These are phyloP conservation scores for Gossypium rotundifolium DNA, from an alignment of 345 rosid genomes.

Conservation along the genomic window DNA sequence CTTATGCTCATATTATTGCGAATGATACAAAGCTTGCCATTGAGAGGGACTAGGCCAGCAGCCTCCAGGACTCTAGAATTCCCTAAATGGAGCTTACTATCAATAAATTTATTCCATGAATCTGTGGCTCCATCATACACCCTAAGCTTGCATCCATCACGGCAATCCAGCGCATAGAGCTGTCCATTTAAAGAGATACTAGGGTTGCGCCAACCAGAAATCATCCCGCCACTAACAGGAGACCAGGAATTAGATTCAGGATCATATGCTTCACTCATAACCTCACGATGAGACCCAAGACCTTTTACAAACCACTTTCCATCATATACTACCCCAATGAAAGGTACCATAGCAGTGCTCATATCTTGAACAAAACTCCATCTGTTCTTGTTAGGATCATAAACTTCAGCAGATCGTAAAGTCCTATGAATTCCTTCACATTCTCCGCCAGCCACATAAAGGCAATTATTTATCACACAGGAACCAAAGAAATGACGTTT, in stretches of 20 bases:
- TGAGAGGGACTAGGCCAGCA: constrained; percentile 85
- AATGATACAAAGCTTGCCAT: constrained; percentile 81
- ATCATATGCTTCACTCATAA: constrained; percentile 85
- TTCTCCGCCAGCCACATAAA: constrained; percentile 95
- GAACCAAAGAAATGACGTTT: constrained; percentile 93
- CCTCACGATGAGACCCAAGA: constrained; percentile 81
- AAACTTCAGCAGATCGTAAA: constrained; percentile 89
- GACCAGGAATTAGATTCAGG: constrained; percentile 77
- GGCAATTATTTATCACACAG: constrained; percentile 91
- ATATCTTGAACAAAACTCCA: constrained; percentile 92
- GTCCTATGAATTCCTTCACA: constrained; percentile 93
- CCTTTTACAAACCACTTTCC: constrained; percentile 95
- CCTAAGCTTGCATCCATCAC: constrained; percentile 88
- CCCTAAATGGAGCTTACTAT: constrained; percentile 87
- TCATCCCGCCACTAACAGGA: constrained; percentile 74
- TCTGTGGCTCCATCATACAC: constrained; percentile 62
- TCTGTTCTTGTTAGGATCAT: constrained; percentile 76
- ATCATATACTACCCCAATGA: constrained; percentile 80
- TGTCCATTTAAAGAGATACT: constrained; percentile 65
- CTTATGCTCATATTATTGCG: constrained; percentile 97
- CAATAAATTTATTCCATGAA: constrained; percentile 82
- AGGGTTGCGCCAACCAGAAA: constrained; percentile 91
- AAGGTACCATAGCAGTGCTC: constrained; percentile 98
- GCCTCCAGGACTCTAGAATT: constrained; percentile 79
- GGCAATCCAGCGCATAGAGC: constrained; percentile 85